Percentiles rank a stretch among this genome's conserved stretches.
Conservation (phyloP, 2,329 filamentous ascomycete species). For the Zalaria sp. region DNA sequence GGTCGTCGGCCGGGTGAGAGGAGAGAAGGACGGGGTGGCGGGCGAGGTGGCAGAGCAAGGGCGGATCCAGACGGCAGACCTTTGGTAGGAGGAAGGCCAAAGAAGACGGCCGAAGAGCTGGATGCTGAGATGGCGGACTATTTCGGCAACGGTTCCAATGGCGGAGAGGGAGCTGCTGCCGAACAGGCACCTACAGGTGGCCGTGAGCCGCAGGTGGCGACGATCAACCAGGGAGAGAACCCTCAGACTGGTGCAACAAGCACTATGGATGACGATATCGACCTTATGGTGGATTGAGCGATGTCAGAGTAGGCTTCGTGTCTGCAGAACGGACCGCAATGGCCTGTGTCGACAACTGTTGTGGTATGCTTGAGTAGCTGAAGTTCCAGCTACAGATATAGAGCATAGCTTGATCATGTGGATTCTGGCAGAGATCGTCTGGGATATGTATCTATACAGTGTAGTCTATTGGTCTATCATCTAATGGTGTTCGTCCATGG, state of each 20-base stretch:
- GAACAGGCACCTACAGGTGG: slow-evolving; percentile 1
- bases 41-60: slow-evolving; percentile 27
- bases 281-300: slow-evolving; percentile 9
- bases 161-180: slow-evolving; percentile 2
- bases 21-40: slow-evolving; percentile 26
- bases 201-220: slow-evolving; percentile 4
- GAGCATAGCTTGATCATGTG: too few relatives aligned
- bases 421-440: too few relatives aligned
- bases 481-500: too few relatives aligned
- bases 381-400: too few relatives aligned
- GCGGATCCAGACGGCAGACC: slow-evolving; percentile 32
- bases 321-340: too few relatives aligned
- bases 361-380: too few relatives aligned
- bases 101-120: slow-evolving; percentile 82
- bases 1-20: slow-evolving; percentile 32
- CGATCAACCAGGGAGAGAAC: slow-evolving; percentile 3
- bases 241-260: slow-evolving; percentile 2
- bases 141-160: slow-evolving; percentile 23
- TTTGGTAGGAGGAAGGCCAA: slow-evolving; percentile 36
- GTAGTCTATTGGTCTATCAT: too few relatives aligned
- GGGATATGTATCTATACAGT: too few relatives aligned
- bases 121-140: slow-evolving; percentile 98
- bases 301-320: background rate
- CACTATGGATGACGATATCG: slow-evolving; percentile 8
- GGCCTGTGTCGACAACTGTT: too few relatives aligned